These are phyloP conservation scores for Climacium dendroides DNA, from an alignment of 225 moss, liverwort and hornwort species.

Conservation along the genomic window DNA sequence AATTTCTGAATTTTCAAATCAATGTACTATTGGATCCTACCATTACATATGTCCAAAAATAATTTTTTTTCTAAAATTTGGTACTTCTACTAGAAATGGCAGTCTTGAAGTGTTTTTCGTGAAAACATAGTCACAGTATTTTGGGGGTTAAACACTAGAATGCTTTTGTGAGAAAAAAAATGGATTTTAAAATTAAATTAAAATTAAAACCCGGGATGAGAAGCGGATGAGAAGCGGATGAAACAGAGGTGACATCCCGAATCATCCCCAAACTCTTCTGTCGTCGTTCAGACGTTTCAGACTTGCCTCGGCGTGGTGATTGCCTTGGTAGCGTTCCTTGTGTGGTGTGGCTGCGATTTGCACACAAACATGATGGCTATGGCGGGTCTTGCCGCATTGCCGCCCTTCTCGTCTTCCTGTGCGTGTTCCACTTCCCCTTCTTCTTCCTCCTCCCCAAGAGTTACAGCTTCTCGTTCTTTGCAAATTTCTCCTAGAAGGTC, in stretches of 20 bases:
- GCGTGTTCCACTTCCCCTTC: slow-evolving; percentile 1
- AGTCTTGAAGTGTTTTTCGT: no score
- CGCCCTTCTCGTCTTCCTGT: not conserved
- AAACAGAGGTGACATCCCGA: not conserved
- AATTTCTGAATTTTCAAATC: no score
- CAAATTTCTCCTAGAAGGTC: not conserved
- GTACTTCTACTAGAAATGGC: no score
- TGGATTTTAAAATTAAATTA: no score
- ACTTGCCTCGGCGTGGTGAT: not conserved
- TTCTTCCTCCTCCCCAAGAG: not conserved
- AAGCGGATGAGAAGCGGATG: not conserved
- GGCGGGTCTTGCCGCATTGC: slow-evolving; percentile 4
- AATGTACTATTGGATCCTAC: no score
- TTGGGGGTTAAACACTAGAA: no score
- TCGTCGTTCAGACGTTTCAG: not conserved
- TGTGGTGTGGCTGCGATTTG: not conserved
- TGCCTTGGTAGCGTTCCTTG: not conserved
- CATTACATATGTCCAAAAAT: no score
- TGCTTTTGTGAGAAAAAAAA: no score
- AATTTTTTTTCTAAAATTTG: no score
- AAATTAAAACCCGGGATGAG: not conserved
- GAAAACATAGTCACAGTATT: no score
- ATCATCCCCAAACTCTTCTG: not conserved
- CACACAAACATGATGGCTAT: slow-evolving; percentile 5
- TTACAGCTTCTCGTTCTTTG: not conserved